These are phyloP conservation scores for Heritiera littoralis DNA, from an alignment of 345 rosid species.

Conservation along the genomic window DNA sequence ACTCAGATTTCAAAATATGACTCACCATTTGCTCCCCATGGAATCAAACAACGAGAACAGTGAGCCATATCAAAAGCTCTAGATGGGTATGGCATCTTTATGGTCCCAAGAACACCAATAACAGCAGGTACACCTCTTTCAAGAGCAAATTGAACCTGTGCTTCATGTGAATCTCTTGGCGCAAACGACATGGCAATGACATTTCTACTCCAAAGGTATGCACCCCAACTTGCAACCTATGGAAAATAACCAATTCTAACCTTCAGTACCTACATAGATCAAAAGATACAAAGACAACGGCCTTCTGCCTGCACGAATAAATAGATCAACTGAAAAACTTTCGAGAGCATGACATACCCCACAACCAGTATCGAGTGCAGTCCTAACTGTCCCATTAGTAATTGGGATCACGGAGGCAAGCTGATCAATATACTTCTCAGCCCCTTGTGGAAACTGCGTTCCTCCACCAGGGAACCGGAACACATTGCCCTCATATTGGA, in stretches of 20 bases:
- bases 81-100: slow-evolving; percentile 91
- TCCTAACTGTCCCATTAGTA: slow-evolving; percentile 87
- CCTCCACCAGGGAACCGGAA: slow-evolving; percentile 99
- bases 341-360: slow-evolving; percentile 64
- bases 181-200: slow-evolving; percentile 98
- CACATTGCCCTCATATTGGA: slow-evolving; percentile 92
- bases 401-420: slow-evolving; percentile 91
- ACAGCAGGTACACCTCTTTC: slow-evolving; percentile 99
- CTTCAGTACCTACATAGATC: slow-evolving; percentile 5
- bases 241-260: slow-evolving; percentile 1
- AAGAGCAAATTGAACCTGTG: slow-evolving; percentile 97
- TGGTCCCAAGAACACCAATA: slow-evolving; percentile 95
- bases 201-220: slow-evolving; percentile 95
- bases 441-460: slow-evolving; percentile 99
- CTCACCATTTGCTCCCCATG: slow-evolving; percentile 96
- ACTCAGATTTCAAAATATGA: background rate
- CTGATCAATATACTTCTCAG: slow-evolving; percentile 91
- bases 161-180: slow-evolving; percentile 98
- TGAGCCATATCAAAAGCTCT: slow-evolving; percentile 98
- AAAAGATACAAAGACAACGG: slow-evolving; percentile 7
- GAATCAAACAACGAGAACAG: slow-evolving; percentile 97
- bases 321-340: background rate
- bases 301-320: slow-evolving; percentile 8
- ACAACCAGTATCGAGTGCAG: slow-evolving; percentile 97
- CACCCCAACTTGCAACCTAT: slow-evolving; percentile 99